Conservation (phyloP, 2,329 filamentous ascomycete species). For the Cladophialophora yegresii region DNA sequence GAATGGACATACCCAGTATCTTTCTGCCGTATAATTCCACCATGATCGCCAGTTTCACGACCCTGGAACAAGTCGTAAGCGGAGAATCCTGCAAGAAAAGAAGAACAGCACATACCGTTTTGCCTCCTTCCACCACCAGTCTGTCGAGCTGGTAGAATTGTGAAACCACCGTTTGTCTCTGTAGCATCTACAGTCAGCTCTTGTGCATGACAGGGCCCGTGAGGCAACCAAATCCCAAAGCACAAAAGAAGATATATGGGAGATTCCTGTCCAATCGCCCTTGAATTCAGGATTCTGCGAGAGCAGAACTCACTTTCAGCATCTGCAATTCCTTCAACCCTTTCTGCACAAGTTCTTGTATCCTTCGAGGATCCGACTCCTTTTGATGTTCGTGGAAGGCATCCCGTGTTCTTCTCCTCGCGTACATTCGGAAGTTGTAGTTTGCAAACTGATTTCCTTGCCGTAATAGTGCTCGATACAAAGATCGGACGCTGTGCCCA, state of each 20-base stretch:
- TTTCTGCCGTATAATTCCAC: slow-evolving; percentile 72
- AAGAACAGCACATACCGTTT: slow-evolving; percentile 60
- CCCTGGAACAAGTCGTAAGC: slow-evolving; percentile 52
- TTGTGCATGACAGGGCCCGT: not conserved
- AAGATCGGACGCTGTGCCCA: slow-evolving; percentile 51
- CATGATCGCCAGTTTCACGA: slow-evolving; percentile 68
- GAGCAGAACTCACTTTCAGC: slow-evolving; percentile 70
- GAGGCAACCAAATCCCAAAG: not conserved
- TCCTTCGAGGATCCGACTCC: slow-evolving; percentile 70
- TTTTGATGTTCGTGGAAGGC: slow-evolving; percentile 79
- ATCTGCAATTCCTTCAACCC: slow-evolving; percentile 83
- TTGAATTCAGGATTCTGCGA: not conserved
- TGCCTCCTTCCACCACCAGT: slow-evolving; percentile 87
- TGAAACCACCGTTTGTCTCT: slow-evolving; percentile 94
- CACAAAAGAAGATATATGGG: not conserved
- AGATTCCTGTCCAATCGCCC: not conserved
- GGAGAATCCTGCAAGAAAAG: not conserved
- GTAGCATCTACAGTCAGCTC: slow-evolving; percentile 31
- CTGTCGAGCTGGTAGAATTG: slow-evolving; percentile 92
- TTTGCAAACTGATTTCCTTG: slow-evolving; percentile 83
- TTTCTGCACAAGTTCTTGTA: slow-evolving; percentile 88
- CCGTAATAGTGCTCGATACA: slow-evolving; percentile 85
- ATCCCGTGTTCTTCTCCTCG: slow-evolving; percentile 84
- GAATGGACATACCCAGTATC: slow-evolving; percentile 66
- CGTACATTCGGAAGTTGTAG: slow-evolving; percentile 99